phyloP scores from a whole-genome alignment of 352 stramenopile species.

The Elongisporangium prolatum region DNA sequence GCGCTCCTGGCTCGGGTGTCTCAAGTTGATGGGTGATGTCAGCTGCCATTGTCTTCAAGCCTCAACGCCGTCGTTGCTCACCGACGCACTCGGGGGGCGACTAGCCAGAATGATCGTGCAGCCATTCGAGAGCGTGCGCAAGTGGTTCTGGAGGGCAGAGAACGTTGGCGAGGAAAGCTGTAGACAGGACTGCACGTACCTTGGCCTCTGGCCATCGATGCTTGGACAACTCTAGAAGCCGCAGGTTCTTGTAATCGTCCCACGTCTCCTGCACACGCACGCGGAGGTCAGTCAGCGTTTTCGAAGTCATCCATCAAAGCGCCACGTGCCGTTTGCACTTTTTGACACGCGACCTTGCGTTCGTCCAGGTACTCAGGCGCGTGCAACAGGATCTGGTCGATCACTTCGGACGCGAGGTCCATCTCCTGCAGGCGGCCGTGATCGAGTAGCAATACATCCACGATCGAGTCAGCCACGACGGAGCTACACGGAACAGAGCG shows the following conservation, averaged over 20 bases:
- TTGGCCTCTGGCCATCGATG: conserved; percentile 60
- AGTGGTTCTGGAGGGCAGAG: conserved; percentile 31
- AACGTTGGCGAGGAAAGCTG: background rate
- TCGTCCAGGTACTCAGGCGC: conserved; percentile 58
- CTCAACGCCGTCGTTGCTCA: background rate
- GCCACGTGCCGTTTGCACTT: conserved; percentile 24
- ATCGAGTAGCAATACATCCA: conserved; percentile 68
- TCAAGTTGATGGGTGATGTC: background rate
- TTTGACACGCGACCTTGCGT: conserved; percentile 38
- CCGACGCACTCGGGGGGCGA: background rate
- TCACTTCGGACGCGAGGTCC: conserved; percentile 49
- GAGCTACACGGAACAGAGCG: conserved; percentile 13
- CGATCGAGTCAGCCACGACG: conserved; percentile 58
- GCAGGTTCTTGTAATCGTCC: conserved; percentile 63
- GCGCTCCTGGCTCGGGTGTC: background rate
- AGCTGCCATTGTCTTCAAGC: too few relatives aligned
- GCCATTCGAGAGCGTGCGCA: conserved; percentile 66
- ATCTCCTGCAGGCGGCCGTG: conserved; percentile 76
- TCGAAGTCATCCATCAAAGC: background rate
- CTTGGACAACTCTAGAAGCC: conserved; percentile 67
- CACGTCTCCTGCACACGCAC: conserved; percentile 26
- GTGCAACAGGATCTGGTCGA: conserved; percentile 44
- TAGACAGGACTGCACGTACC: conserved; percentile 12
- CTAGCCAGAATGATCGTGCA: conserved; percentile 64
- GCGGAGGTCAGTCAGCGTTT: background rate